phyloP scores from a whole-genome alignment of 352 stramenopile species.

The Stramenopiles sp. region DNA sequence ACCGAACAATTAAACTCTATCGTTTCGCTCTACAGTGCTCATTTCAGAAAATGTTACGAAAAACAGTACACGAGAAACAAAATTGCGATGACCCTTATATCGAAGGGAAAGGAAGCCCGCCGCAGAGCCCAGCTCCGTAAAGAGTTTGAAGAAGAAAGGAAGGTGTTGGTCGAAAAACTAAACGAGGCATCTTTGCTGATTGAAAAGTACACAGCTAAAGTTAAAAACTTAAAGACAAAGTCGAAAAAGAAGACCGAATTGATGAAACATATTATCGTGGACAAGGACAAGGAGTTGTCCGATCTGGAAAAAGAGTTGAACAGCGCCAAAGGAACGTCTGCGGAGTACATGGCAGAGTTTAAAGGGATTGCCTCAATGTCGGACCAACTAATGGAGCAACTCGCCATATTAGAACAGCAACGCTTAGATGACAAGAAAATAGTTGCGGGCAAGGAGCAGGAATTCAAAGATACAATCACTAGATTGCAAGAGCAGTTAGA shows the following conservation, averaged over 20 bases:
- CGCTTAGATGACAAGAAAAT: neutral
- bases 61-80: neutral
- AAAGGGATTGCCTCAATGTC: neutral
- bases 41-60: neutral
- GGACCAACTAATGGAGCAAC: neutral
- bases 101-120: neutral
- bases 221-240: neutral
- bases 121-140: neutral
- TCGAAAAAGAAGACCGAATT: conserved; percentile 1
- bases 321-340: too few relatives aligned
- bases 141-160: neutral
- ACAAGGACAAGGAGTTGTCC: neutral
- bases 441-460: neutral
- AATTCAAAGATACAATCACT: neutral
- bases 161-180: conserved; percentile 5
- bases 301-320: conserved; percentile 3
- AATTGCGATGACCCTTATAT: neutral
- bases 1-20: neutral
- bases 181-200: neutral
- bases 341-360: neutral
- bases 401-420: neutral
- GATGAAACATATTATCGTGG: neutral
- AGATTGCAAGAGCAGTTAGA: neutral
- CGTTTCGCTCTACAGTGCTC: neutral
- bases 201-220: neutral